Evolutionary conservation across 1,284 basidiomycete genomes (phyloP), one percentile per base, ranked within the genome.

Genomic region (Veloporphyrellus conicus): DNA sequence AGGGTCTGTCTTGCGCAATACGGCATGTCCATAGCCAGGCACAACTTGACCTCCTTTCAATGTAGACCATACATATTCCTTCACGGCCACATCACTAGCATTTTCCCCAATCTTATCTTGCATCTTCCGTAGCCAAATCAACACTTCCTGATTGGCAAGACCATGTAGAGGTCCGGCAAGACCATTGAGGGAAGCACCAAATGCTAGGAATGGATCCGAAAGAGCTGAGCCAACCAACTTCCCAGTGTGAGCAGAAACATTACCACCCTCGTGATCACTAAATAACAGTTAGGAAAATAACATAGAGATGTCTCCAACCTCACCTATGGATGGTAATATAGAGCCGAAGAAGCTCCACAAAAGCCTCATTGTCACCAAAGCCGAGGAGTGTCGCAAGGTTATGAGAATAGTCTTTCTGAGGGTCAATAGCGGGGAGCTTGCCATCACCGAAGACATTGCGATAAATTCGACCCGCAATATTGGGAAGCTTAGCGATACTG

Each of bases 151-250:
- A 79, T 96, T 97, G 41, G 93, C 93, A 47, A 97, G 86, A 67
- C 90, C 94, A 75, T 99, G 95, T 31, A 99, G 84, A 41, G 95
- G 95, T 45, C 95, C 95, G 53, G 95, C 95, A 45, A 98, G 86
- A 78, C 95, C 95, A 64, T 95, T 94, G 48, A 99, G 78, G 35
- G 93, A 89, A 45, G 95, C 95, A 49, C 81, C 83, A 70, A 93
- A 98, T 12, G 95, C 82, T 40, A 98, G 82, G 92, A 95, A 98
- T 57, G 95, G 95, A 72, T 99, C 95, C 6, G 94, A 95, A 52
- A 98, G 87, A 47, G 95, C 95, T 50, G 94, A 97, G 52, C 94
- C 95, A 66, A 98, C 95, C 43, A 99, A 79, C 77, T 98, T 93
- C 57, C 90, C 90, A 47, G 90, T 90, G 76, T 93, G 91, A n/a